A percentile compares a stretch with the other conserved stretches of the same genome.
Conservation (phyloP, 2,329 filamentous ascomycete species). For the Colletotrichum lentis region DNA sequence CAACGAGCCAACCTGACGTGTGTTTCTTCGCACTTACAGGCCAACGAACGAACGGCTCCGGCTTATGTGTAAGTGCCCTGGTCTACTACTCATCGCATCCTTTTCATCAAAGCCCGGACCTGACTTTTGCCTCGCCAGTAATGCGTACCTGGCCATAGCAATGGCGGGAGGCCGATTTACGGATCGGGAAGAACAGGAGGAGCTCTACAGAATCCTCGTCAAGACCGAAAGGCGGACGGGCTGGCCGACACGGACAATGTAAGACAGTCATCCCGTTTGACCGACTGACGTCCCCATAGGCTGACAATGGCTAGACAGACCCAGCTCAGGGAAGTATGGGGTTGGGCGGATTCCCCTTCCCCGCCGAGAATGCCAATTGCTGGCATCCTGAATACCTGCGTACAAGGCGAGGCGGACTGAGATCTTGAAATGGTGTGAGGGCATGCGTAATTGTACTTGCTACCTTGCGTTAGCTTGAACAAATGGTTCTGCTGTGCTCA, state of each 20-base stretch:
- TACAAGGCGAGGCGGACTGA: neutral
- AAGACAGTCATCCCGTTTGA: slow-evolving; percentile 18
- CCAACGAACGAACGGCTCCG: slow-evolving; percentile 27
- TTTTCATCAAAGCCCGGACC: neutral
- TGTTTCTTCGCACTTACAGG: neutral
- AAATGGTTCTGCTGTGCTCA: too few species aligned
- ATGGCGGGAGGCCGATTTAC: slow-evolving; percentile 52
- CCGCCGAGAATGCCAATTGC: slow-evolving; percentile 27
- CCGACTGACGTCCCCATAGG: rapidly evolving
- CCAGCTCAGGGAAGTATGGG: slow-evolving; percentile 26
- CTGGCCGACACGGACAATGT: slow-evolving; percentile 45
- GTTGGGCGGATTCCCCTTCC: slow-evolving; percentile 22
- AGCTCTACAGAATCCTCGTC: slow-evolving; percentile 47
- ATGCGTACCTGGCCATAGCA: slow-evolving; percentile 44
- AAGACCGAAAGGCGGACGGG: slow-evolving; percentile 44
- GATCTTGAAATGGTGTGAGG: too few species aligned
- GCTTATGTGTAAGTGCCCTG: slow-evolving; percentile 28
- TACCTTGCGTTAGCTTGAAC: too few species aligned
- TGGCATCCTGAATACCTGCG: slow-evolving; percentile 12
- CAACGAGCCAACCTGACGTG: neutral
- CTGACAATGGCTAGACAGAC: slow-evolving; percentile 6
- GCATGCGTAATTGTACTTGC: too few species aligned
- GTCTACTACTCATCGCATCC: too few species aligned
- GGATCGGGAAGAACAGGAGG: slow-evolving; percentile 49
- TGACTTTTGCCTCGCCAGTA: slow-evolving; percentile 33